Evolutionary conservation across 2,329 filamentous ascomycete species (phyloP).

Genomic region (Colletotrichum sansevieriae): DNA sequence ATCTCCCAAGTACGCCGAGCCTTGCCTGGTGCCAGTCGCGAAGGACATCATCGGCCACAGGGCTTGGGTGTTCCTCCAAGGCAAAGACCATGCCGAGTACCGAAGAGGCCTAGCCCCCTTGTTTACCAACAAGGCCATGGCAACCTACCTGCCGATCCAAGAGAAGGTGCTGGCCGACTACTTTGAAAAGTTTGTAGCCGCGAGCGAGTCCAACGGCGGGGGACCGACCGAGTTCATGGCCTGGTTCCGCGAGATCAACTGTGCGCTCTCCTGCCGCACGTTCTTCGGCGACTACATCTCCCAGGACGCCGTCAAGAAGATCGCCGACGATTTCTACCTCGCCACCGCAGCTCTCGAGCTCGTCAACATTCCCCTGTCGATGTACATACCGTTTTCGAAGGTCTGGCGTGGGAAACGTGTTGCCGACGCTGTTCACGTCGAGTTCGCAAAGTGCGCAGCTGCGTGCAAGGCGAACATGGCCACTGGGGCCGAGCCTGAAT

Average conservation of each 20-base stretch:
- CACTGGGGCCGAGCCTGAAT: constrained; percentile 74
- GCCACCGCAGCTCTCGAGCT: constrained; percentile 84
- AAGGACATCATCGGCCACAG: constrained; percentile 78
- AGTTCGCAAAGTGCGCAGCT: constrained; percentile 79
- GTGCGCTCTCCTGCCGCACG: constrained; percentile 81
- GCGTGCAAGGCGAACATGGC: constrained; percentile 80
- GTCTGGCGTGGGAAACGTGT: constrained; percentile 82
- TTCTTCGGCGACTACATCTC: constrained; percentile 86
- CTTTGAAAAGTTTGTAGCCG: constrained; percentile 75
- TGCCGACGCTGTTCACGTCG: constrained; percentile 76
- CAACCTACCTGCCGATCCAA: constrained; percentile 78
- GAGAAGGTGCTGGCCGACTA: constrained; percentile 80
- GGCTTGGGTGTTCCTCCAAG: constrained; percentile 85
- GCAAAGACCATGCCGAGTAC: constrained; percentile 81
- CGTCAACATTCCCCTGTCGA: constrained; percentile 78
- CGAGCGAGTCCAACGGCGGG: constrained; percentile 65
- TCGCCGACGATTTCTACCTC: constrained; percentile 83
- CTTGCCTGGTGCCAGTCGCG: constrained; percentile 82
- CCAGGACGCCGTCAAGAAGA: constrained; percentile 77
- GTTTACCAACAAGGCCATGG: constrained; percentile 80
- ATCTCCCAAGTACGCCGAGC: constrained; percentile 79
- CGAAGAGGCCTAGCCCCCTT: constrained; percentile 80
- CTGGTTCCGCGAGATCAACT: constrained; percentile 82
- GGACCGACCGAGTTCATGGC: constrained; percentile 77
- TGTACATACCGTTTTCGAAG: constrained; percentile 82